These are phyloP conservation scores for Coccomyxa sp. DNA, from an alignment of 139 green algal genomes.

Conservation along the genomic window DNA sequence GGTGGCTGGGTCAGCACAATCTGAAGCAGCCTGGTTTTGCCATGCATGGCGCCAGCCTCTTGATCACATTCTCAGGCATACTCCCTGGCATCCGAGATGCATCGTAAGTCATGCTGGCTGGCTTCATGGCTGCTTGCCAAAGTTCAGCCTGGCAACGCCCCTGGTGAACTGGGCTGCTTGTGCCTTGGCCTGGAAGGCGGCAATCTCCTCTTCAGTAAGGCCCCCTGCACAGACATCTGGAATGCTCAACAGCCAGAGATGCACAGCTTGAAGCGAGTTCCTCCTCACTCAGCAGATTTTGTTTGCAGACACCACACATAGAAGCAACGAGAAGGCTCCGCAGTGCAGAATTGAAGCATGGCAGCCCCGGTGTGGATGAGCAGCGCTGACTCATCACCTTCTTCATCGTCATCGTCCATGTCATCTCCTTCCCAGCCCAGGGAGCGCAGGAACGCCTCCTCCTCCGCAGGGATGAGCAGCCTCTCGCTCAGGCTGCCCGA, in stretches of 20 bases:
- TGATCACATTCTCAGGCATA: no score
- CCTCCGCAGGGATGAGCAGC: slow-evolving; percentile 24
- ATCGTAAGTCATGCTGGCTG: no score
- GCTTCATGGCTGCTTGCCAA: no score
- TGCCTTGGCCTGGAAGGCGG: slow-evolving; percentile 33
- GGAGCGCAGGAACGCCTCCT: slow-evolving; percentile 50
- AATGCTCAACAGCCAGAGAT: not conserved
- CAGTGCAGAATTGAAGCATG: not conserved
- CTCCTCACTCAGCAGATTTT: no score
- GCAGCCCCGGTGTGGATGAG: no score
- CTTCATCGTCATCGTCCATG: slow-evolving; percentile 24
- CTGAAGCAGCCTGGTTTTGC: no score
- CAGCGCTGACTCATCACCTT: slow-evolving; percentile 9
- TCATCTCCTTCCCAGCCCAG: slow-evolving; percentile 49
- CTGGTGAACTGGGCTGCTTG: not conserved
- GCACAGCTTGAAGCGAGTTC: not conserved
- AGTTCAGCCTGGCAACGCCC: not conserved
- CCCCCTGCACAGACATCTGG: slow-evolving; percentile 9
- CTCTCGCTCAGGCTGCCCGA: not conserved
- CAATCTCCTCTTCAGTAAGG: slow-evolving; percentile 54
- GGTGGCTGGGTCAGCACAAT: no score
- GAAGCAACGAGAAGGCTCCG: not conserved
- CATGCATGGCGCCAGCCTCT: no score
- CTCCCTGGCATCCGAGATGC: no score
- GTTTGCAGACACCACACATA: not conserved